Evolutionary conservation across 202 grass and related monocot genomes (phyloP), one percentile per base, ranked within the genome.

Genomic region (Hordeum pubiflorum): DNA sequence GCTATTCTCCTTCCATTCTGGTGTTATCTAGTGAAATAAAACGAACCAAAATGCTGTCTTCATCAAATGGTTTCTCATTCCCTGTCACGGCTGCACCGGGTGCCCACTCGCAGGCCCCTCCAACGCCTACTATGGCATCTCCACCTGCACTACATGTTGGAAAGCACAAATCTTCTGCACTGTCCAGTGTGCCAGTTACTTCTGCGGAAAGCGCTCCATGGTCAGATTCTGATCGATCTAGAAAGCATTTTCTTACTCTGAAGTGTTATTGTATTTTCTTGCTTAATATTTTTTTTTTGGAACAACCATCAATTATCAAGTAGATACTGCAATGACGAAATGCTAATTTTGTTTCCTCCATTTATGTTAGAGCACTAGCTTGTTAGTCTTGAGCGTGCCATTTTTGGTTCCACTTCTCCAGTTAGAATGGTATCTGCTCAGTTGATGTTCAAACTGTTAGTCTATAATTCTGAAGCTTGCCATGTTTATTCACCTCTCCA

Each of bases 41-140:
- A 29, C 62, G 27, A 77, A 84, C 60, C 32, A 80, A 83, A 59
- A 64, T 74, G 61, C 15, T 23, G 38, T 40, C 26, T 40, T 63
- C 50, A 83, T 76, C 72, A 70, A 85, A 77, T 72, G 76, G 63
- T 15, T 93, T 90, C 39, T 77, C 75, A 20, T 93, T 93, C 66
- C 86, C 85, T 52, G 50, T 75, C 26, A 44, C 34, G 5, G 43
- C 77, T 82, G 72, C 79, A 32, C 59, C 58, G 38, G 46, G 22
- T 63, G 73, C 54, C 3, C 84, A 84, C 7, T 83, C 62, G 10
- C 70, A 76, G 41, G 75, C 69, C 22, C 85, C 82, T 74, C 82
- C 82, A 44, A 86, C 85, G 8, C 79, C 79, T 60, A 89, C 82
- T 74, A 52, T 90, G 85, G 6, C 88, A 83, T 82, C 79, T 69